phyloP scores from a whole-genome alignment of 306 rosid species.

The Medicago truncatula region MtrunA17r5.0-ANR NC_053046.1:39049001-39049500 shows the following conservation, averaged over 20 bases:
- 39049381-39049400: constrained; percentile 65
- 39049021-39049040: constrained; percentile 66
- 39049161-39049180: not conserved
- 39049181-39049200: constrained; percentile 55
- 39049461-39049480: constrained; percentile 48
- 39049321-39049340: constrained; percentile 68
- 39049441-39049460: too few relatives aligned
- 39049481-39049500: constrained; percentile 55
- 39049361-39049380: constrained; percentile 48
- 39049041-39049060: constrained; percentile 63
- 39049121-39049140: not conserved
- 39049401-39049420: too few relatives aligned
- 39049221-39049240: constrained; percentile 49
- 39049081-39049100: constrained; percentile 43
- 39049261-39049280: constrained; percentile 59
- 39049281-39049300: constrained; percentile 49
- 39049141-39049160: not conserved
- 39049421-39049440: too few relatives aligned
- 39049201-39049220: constrained; percentile 47
- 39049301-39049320: constrained; percentile 58
- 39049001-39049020: constrained; percentile 52
- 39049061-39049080: constrained; percentile 50
- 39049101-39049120: not conserved
- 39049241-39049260: constrained; percentile 72
- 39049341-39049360: constrained; percentile 54